Base-by-base conservation (phyloP, 177 flowering plant genomes). In the Telopea speciosissima region DNA sequence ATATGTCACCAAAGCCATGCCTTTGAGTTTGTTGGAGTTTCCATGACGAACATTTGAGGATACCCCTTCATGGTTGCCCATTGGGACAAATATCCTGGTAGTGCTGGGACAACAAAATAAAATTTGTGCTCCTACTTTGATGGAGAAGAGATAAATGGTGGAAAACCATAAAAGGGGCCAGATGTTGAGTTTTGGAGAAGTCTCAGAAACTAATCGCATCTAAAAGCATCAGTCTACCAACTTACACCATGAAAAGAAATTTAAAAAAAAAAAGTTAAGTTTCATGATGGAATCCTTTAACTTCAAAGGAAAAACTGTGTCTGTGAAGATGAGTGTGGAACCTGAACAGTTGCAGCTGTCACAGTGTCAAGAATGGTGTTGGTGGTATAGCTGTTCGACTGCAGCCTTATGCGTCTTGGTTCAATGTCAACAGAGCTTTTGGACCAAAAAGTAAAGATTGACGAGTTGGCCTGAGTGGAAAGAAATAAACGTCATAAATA, bases 311-410 rank as follows among this genome's bases (percentile, higher is more conserved):
- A 52, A 23, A 17, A 25, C 19, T 12, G 28, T 1, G 23, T 62
- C 24, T 7, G 17, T 12, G 54, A 13, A 49, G 54, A 36, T 49
- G 54, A 49, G 54, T 6, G 0, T 1, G 54, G 19, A 67, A 96
- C 99, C 98, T 96, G 99, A 58, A 93, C 82, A 73, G 93, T 91
- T 71, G 99, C 99, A 56, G 99, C 99, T 65, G 99, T 89, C 68
- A 96, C 93, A 3, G 77, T 88, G 78, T 96, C 99, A 70, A 96
- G 83, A 77, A 96, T 81, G 63, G 97, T 94, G 73, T 80, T 92
- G 66, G 97, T 87, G 12, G 97, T 90, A 75, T 92, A 94, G 83
- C 93, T 85, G 83, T 82, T 94, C 69, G 97, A 94, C 74, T 92
- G 90, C 80, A 94, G 82, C 73, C 98, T 86, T 64, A 94, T 94